Base-by-base conservation (phyloP, 306 rosid species). In the Ormosia semicastrata region DNA sequence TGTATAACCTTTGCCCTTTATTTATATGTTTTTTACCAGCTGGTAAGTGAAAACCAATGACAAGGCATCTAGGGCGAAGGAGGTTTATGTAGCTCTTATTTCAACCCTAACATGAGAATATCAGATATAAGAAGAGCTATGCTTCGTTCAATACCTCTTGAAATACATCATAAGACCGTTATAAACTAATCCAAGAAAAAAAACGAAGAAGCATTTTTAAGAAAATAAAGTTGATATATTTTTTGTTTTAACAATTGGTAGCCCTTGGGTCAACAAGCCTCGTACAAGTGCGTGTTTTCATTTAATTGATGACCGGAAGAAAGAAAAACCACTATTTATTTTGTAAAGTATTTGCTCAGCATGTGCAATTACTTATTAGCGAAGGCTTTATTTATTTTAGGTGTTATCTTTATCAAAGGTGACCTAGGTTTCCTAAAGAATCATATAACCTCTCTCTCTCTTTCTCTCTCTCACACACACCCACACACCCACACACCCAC, bases 401-500 rank as follows among this genome's bases (percentile, higher is more conserved):
- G 76, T 52, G 81, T 87, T 87, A 79, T 87, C 85, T 76, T 76
- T 72, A 73, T 87, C 82, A 83, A 80, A 80, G 89, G 79, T 66
- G 33, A 81, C 87, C 84, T 87, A 80, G 89, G 87, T 87, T 87
- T 87, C 83, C 85, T 80, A 71, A 83, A 83, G 49, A 80, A 83
- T 75, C 81, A 83, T 83, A 79, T n/a, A 77, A 80, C 79, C 78
- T 49, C 37, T 37, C 76, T 58, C 44, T 53, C 76, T 50, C 70
- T n/a, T n/a, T n/a, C 34, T 46, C 80, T 54, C 84, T 66, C 77
- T 41, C 73, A 56, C 77, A 9, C 67, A 7, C 43, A 5, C 63
- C 9, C 33, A 41, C 67, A 73, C 57, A 60, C 46, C 47, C 50
- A 52, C 78, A 24, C 0, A 24, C 24, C 33, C n/a, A n/a, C n/a